Evolutionary conservation across 2,329 filamentous ascomycete genomes (phyloP), one percentile per base, ranked within the genome.

Genomic region (Aureobasidium namibiae): DNA sequence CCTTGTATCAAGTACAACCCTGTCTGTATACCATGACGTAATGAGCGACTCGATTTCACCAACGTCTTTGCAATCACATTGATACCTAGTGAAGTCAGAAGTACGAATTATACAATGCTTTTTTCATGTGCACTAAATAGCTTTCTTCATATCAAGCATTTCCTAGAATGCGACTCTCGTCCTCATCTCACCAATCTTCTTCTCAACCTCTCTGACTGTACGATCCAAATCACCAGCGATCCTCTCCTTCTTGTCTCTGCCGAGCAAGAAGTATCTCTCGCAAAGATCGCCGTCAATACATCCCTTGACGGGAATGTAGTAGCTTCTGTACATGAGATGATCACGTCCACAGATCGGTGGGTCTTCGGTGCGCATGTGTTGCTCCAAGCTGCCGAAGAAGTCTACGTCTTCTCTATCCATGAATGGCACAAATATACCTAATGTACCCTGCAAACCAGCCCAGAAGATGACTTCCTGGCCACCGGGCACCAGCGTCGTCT

Each of bases 261-360:
- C 82, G 62, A 99, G 78, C 61, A 94, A 76, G 61, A 90, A 84
- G 74, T 90, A 99, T 65, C 91, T 83, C 78, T 99, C 94, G 68
- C 94, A 96, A 41, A 99, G 78, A 75, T 99, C 94, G 29, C 94
- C 94, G 73, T 99, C 94, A 67, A 99, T 96, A 29, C 95, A 86
- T 9, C 92, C 92, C 80, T 99, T 99, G 42, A 95, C 90, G 0
- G 94, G 95, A 7, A 90, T 90, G 72, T 97, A 99, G 75, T 97
- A 99, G 64, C 91, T 86, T 63, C 95, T 83, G 73, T 95, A 99
- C 68, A 96, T 95, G 46, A 99, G 79, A 73, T 99, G 94, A 72
- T 99, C 95, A 64, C 95, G 83, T 42, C 94, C 95, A 21, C 90
- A 89, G 48, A 99, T 77, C 8, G 92, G 92, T 36, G 92, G 82